Conservation (phyloP, 2,329 filamentous ascomycete genomes). For the Triangularia verruculosa region DNA sequence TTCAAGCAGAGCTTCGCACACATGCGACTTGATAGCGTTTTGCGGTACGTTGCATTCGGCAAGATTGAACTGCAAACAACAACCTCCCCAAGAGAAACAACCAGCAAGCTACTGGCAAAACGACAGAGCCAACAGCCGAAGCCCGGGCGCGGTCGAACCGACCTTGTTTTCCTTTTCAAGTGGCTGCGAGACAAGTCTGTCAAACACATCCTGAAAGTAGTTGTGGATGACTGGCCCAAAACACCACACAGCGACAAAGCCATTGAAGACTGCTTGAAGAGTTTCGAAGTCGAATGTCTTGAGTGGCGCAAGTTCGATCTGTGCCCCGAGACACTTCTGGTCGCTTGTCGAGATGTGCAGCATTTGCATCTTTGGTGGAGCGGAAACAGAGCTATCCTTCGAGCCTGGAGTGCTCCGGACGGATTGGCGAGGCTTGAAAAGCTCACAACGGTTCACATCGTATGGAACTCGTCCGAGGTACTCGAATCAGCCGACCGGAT, state of each 20-base stretch:
- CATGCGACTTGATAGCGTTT: neutral
- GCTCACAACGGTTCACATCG: neutral
- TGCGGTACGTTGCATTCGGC: neutral
- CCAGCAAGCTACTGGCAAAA: neutral
- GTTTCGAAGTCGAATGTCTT: slow-evolving; percentile 30
- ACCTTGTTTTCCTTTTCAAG: slow-evolving; percentile 26
- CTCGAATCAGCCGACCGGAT: neutral
- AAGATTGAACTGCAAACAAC: neutral
- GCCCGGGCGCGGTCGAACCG: neutral
- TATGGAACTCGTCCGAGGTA: neutral
- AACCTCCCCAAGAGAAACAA: neutral
- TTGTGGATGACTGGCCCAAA: slow-evolving; percentile 28
- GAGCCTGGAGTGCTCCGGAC: slow-evolving; percentile 27
- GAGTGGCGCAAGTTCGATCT: slow-evolving; percentile 34
- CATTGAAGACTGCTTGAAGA: slow-evolving; percentile 29
- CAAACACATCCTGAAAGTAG: slow-evolving; percentile 30
- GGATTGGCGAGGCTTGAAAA: neutral
- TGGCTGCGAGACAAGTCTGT: slow-evolving; percentile 30
- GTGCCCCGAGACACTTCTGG: slow-evolving; percentile 27
- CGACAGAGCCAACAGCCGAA: neutral
- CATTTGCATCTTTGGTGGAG: slow-evolving; percentile 32
- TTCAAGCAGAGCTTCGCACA: neutral
- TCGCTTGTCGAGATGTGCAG: slow-evolving; percentile 9
- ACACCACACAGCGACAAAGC: slow-evolving; percentile 31
- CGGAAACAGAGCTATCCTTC: slow-evolving; percentile 33